These are phyloP conservation scores for Chrysanthemum makinoi DNA, from an alignment of 129 eudicot genomes.

Conservation along the genomic window DNA sequence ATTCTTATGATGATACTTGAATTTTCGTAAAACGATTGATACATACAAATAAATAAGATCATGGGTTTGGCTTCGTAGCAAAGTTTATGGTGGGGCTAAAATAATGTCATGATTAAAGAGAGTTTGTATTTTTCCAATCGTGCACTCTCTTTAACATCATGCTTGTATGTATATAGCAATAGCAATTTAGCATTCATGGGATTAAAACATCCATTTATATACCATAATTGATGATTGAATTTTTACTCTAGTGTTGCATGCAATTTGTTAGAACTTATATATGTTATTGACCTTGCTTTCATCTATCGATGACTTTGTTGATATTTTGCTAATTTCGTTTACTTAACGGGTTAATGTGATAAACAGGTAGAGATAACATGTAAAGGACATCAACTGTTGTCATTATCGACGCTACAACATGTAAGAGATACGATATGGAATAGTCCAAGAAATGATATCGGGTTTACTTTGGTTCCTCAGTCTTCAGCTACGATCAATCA, in stretches of 20 bases:
- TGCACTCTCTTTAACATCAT: slow-evolving; percentile 33
- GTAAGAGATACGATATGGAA: slow-evolving; percentile 79
- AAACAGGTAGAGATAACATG: slow-evolving; percentile 82
- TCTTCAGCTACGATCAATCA: slow-evolving; percentile 41
- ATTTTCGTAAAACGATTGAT: background rate
- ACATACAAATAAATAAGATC: background rate
- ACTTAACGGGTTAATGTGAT: background rate
- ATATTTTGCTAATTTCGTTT: background rate
- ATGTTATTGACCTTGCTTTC: background rate
- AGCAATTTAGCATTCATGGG: slow-evolving; percentile 8
- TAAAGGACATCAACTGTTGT: slow-evolving; percentile 67
- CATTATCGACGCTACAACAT: slow-evolving; percentile 66
- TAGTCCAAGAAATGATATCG: slow-evolving; percentile 28
- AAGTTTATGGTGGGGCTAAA: slow-evolving; percentile 30
- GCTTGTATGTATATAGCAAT: slow-evolving; percentile 16
- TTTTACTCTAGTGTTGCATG: background rate
- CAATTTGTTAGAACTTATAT: background rate
- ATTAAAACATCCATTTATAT: slow-evolving; percentile 20
- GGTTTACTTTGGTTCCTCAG: slow-evolving; percentile 28
- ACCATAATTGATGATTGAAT: slow-evolving; percentile 11
- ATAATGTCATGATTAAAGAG: slow-evolving; percentile 27
- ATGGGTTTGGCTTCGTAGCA: slow-evolving; percentile 32
- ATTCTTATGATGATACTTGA: background rate
- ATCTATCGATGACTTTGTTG: background rate
- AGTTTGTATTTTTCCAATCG: slow-evolving; percentile 26